Conservation (phyloP, 108 stramenopile species). For the Pelagomonas calceolata region DNA sequence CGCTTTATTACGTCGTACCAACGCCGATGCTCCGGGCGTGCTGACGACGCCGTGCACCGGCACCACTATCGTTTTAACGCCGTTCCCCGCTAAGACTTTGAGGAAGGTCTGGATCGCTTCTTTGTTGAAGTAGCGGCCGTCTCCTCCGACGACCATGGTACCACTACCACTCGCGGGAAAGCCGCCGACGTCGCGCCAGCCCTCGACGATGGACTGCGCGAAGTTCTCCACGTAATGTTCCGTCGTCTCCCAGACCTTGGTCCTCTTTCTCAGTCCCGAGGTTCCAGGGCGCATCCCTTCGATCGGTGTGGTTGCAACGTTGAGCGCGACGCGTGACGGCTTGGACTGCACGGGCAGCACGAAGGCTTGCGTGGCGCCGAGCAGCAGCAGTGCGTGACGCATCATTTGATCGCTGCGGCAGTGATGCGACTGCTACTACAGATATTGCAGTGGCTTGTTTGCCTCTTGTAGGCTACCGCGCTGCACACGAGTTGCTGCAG, state of each 20-base stretch:
- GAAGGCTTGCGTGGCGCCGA: too few relatives aligned
- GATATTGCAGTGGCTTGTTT: too few relatives aligned
- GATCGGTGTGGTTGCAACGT: too few relatives aligned
- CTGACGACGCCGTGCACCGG: conserved; percentile 84
- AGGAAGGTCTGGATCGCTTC: conserved; percentile 87
- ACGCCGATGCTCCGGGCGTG: conserved; percentile 55
- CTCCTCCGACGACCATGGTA: conserved; percentile 63
- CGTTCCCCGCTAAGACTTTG: conserved; percentile 75
- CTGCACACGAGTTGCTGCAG: too few relatives aligned
- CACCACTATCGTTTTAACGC: conserved; percentile 72
- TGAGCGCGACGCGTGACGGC: too few relatives aligned
- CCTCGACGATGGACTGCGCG: background rate
- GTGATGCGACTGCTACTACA: too few relatives aligned
- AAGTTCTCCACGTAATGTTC: conserved; percentile 12
- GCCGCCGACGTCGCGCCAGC: background rate
- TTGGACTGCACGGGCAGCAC: too few relatives aligned
- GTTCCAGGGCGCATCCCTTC: conserved; percentile 78
- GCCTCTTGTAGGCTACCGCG: too few relatives aligned
- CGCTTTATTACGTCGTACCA: conserved; percentile 45
- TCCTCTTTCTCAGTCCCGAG: conserved; percentile 83
- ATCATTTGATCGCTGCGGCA: too few relatives aligned
- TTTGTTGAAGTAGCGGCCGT: conserved; percentile 82
- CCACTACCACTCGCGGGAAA: background rate
- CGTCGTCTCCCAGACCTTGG: conserved; percentile 30
- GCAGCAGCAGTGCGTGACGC: too few relatives aligned